These are phyloP conservation scores for Solanum phureja DNA, from an alignment of 257 asterid species.

Conservation along the genomic window DNA sequence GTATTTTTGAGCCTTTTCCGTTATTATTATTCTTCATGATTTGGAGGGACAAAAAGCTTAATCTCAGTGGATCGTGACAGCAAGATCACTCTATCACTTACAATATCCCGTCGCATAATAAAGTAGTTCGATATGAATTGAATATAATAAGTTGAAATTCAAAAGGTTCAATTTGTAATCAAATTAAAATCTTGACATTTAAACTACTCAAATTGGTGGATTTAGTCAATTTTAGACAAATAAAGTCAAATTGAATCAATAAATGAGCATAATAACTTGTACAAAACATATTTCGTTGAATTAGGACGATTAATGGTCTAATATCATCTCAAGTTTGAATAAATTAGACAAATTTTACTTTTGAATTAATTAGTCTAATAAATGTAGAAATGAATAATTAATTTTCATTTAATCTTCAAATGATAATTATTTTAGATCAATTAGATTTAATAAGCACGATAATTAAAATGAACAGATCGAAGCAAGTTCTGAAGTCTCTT, in stretches of 20 bases:
- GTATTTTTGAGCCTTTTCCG: too few relatives aligned
- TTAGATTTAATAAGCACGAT: neutral
- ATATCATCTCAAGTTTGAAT: neutral
- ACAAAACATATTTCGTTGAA: neutral
- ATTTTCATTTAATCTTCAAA: neutral
- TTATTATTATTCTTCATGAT: too few relatives aligned
- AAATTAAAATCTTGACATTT: neutral
- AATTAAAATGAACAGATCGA: too few relatives aligned
- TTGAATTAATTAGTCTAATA: neutral
- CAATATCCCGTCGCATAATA: neutral
- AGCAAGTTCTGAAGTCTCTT: neutral
- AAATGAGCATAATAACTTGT: neutral
- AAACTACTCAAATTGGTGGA: neutral
- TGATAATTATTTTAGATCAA: neutral
- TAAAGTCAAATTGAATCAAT: neutral
- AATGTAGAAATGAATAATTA: neutral
- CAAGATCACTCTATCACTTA: too few relatives aligned
- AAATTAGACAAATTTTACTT: neutral
- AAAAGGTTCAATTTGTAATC: neutral
- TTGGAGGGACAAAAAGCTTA: too few relatives aligned
- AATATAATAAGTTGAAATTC: neutral
- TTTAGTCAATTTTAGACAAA: neutral
- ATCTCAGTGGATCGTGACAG: rapidly evolving
- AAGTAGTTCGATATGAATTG: neutral
- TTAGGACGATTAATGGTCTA: neutral